Evolutionary conservation across 164 flowering plant species (phyloP), one percentile per base, ranked within the genome.

Genomic region (Piper betle): DNA sequence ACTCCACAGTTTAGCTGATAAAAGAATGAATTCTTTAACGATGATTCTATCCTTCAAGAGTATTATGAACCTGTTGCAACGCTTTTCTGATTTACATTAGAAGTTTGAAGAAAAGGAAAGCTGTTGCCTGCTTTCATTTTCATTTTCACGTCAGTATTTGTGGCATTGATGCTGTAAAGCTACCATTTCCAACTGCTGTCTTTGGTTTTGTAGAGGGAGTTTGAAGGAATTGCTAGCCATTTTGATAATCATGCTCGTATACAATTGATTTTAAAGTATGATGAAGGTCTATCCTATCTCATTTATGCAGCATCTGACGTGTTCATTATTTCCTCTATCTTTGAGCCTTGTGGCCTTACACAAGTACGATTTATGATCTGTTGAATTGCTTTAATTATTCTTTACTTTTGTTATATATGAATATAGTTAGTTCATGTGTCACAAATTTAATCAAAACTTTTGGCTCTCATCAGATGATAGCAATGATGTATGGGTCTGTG

Each of bases 331-430:
- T 97, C 98, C 54, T 93, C 98, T 11, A 75, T 93, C 65, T 93
- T 93, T 72, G 98, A 93, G 80, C 98, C 98, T 53, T 93, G 98
- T 77, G 98, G 98, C 58, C 88, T 93, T 58, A 93, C 98, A 63
- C 97, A 93, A 96, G 98, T 93, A 80, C 46, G 50, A 8, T 43
- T 41, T 43, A 3, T 20, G 58, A 37, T 55, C 13, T 5, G 38
- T 33, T 38, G 17, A 11, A 11, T 3, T 13, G 10, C 16, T 7
- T 55, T 25, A 6, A 25, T 55, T 55, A 13, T 38, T 55, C 11
- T 6, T 46, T 10, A 42, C 46, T 46, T 46, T 46, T 10, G 3
- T 46, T 46, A 46, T 46, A 46, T 42, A 42, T 42, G 46, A 42
- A 42, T 6, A 42, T 6, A 42, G 2, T 42, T 42, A 42, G 33